These are phyloP conservation scores for Nakaseomyces uthaithaninus DNA, from an alignment of 1,139 yeast species.

Conservation along the genomic window DNA sequence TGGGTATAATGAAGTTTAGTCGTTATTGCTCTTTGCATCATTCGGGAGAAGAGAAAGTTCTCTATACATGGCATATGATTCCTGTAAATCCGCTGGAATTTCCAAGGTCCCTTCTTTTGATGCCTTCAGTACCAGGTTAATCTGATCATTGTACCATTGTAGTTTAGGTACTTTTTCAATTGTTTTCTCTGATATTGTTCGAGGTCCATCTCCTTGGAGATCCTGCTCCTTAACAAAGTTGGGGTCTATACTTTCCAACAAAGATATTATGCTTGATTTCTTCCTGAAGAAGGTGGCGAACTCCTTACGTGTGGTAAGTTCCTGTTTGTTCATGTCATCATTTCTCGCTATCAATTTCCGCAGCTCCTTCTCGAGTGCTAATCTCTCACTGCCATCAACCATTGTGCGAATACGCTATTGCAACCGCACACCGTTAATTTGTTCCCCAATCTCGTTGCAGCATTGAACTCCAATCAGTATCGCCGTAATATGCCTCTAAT, in stretches of 20 bases:
- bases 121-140: conserved; percentile 13
- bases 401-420: no score
- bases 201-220: conserved; percentile 9
- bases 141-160: conserved; percentile 25
- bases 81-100: conserved; percentile 25
- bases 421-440: neutral
- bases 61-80: conserved; percentile 25
- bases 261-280: conserved; percentile 24
- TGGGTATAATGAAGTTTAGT: neutral
- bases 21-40: conserved; percentile 12
- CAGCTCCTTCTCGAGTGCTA: conserved; percentile 12
- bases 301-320: conserved; percentile 25
- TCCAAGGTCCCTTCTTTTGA: conserved; percentile 14
- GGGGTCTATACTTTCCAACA: conserved; percentile 21
- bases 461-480: no score
- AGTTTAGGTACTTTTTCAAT: conserved; percentile 22
- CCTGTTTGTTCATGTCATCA: conserved; percentile 30
- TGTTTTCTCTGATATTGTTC: conserved; percentile 16
- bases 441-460: neutral
- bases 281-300: conserved; percentile 30
- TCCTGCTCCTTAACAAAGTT: conserved; percentile 3
- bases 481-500: no score
- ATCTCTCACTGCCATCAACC: neutral
- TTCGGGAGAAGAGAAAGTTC: conserved; percentile 27
- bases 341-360: conserved; percentile 21